Percentiles rank a stretch among this genome's conserved stretches.
Evolutionary conservation across 768 basidiomycete species (phyloP).

Genomic region (Podaxis mareebaensis): DNA sequence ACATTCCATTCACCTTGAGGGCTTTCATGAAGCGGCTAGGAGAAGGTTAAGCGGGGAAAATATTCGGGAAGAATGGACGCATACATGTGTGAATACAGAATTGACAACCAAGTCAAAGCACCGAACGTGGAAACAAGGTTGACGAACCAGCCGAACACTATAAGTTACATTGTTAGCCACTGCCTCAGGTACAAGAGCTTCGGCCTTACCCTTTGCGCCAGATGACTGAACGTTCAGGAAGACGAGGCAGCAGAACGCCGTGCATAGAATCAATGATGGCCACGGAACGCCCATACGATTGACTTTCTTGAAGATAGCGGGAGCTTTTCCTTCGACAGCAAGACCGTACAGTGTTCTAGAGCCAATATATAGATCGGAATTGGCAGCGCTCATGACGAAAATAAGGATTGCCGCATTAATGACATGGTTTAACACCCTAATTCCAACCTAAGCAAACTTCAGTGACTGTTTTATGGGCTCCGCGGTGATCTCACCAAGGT

Average conservation of each 20-base stretch:
- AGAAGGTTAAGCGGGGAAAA: not conserved
- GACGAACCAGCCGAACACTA: conserved; percentile 52
- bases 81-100: conserved; percentile 61
- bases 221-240: conserved; percentile 57
- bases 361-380: conserved; percentile 61
- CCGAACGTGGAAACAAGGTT: conserved; percentile 50
- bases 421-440: conserved; percentile 59
- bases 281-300: conserved; percentile 50
- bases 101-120: conserved; percentile 51
- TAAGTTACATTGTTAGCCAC: conserved; percentile 28
- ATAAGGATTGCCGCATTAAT: conserved; percentile 66
- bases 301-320: conserved; percentile 42
- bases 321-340: conserved; percentile 51
- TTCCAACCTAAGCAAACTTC: conserved; percentile 41
- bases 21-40: conserved; percentile 46
- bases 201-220: conserved; percentile 45
- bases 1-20: conserved; percentile 40
- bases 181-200: conserved; percentile 23
- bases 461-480: not conserved
- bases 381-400: conserved; percentile 65
- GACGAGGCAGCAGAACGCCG: conserved; percentile 53
- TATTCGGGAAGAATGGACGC: conserved; percentile 19
- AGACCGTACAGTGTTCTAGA: conserved; percentile 50
- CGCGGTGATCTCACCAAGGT: conserved; percentile 29
- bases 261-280: conserved; percentile 54